Evolutionary conservation across 2,329 filamentous ascomycete genomes (phyloP).

Genomic region (Fusarium coicis): DNA sequence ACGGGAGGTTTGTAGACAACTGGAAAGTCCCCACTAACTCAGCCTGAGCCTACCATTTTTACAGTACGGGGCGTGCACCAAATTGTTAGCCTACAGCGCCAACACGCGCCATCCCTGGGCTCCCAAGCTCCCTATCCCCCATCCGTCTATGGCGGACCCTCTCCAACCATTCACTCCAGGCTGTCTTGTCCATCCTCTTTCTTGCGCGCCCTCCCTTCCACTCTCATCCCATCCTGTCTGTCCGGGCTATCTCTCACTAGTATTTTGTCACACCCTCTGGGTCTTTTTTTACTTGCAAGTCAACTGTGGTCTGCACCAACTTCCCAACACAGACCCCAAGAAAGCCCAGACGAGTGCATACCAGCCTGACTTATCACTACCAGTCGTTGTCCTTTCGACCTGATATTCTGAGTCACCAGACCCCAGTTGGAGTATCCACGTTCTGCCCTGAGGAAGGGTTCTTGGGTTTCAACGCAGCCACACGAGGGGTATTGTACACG

Average conservation of each 20-base stretch:
- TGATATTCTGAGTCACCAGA: constrained; percentile 43
- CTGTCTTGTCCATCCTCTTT: constrained; percentile 27
- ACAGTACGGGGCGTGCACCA: constrained; percentile 18
- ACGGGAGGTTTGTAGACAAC: constrained; percentile 10
- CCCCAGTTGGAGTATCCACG: constrained; percentile 40
- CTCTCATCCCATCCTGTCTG: constrained; percentile 16
- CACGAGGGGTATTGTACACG: constrained; percentile 34
- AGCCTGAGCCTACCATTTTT: constrained; percentile 9
- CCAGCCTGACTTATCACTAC: constrained; percentile 43
- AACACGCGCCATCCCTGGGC: constrained; percentile 40
- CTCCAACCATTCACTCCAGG: constrained; percentile 32
- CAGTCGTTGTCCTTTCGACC: constrained; percentile 43
- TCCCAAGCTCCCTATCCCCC: neutral
- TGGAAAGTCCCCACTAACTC: constrained; percentile 15
- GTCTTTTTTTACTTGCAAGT: constrained; percentile 12
- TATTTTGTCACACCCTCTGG: constrained; percentile 38
- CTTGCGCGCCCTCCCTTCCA: constrained; percentile 28
- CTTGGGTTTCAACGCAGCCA: constrained; percentile 38
- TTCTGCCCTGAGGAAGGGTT: constrained; percentile 41
- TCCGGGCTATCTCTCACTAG: constrained; percentile 9
- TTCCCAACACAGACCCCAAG: constrained; percentile 34
- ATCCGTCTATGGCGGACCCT: constrained; percentile 10
- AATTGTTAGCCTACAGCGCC: constrained; percentile 29
- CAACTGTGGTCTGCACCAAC: constrained; percentile 31
- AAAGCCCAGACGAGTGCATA: constrained; percentile 40